phyloP scores from a whole-genome alignment of 140 eudicot genomes.

The Bidens hawaiensis region DNA sequence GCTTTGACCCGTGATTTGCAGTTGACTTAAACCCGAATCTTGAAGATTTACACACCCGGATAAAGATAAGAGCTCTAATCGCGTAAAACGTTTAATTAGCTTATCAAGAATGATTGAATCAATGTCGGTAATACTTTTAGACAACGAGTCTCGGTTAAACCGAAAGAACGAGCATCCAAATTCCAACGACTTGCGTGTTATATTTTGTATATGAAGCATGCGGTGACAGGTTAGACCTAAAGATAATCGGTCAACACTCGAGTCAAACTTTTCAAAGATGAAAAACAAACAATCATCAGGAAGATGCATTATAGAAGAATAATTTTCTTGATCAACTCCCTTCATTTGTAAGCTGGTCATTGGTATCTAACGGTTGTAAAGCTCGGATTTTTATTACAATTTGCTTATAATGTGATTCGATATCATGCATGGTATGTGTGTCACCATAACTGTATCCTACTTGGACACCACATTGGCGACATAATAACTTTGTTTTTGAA shows the following conservation, averaged over 20 bases:
- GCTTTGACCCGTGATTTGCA: slow-evolving; percentile 45
- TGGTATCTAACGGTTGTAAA: slow-evolving; percentile 67
- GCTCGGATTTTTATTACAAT: slow-evolving; percentile 65
- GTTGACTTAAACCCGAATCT: slow-evolving; percentile 45
- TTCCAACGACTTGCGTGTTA: slow-evolving; percentile 25
- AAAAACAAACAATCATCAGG: slow-evolving; percentile 64
- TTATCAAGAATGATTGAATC: slow-evolving; percentile 32
- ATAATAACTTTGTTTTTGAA: slow-evolving; percentile 63
- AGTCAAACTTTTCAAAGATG: slow-evolving; percentile 44
- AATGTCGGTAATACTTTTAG: slow-evolving; percentile 9
- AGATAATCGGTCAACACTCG: slow-evolving; percentile 54
- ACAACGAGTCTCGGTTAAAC: slow-evolving; percentile 8
- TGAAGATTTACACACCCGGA: slow-evolving; percentile 71
- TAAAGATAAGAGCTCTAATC: slow-evolving; percentile 40
- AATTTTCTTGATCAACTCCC: not conserved
- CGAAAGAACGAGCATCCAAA: slow-evolving; percentile 48
- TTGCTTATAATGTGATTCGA: slow-evolving; percentile 55
- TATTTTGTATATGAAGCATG: slow-evolving; percentile 57
- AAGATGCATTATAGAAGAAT: slow-evolving; percentile 28
- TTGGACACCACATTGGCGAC: slow-evolving; percentile 71
- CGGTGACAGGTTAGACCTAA: slow-evolving; percentile 79
- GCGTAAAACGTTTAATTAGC: slow-evolving; percentile 47
- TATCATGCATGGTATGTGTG: slow-evolving; percentile 40
- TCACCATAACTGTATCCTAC: slow-evolving; percentile 58
- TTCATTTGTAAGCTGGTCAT: slow-evolving; percentile 19